phyloP scores from a whole-genome alignment of 2,329 filamentous ascomycete species.

The Arthrobotrys musiformis region DNA sequence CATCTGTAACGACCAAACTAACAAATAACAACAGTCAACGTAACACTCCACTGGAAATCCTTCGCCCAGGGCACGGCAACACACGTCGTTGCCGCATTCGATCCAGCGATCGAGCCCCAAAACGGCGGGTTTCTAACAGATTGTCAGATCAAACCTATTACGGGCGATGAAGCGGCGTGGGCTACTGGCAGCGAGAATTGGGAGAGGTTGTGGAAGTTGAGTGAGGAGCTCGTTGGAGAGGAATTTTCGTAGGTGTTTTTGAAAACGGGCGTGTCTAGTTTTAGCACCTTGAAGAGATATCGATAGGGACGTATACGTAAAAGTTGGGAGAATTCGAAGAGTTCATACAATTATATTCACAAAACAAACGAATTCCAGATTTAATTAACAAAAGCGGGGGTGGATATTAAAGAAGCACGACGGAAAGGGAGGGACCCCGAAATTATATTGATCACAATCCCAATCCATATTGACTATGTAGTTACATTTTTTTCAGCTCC shows the following conservation, averaged over 20 bases:
- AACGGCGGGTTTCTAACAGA: conserved; percentile 43
- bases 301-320: too few species aligned
- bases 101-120: conserved; percentile 62
- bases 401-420: neutral
- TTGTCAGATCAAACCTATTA: conserved; percentile 45
- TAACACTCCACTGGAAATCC: conserved; percentile 61
- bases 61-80: conserved; percentile 63
- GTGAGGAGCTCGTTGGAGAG: conserved; percentile 64
- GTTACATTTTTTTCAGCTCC: neutral
- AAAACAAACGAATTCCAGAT: too few species aligned
- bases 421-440: neutral
- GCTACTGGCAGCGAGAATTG: conserved; percentile 62
- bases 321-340: too few species aligned
- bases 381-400: too few species aligned
- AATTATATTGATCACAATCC: neutral
- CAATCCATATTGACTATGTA: neutral
- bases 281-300: too few species aligned
- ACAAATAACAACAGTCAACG: conserved; percentile 21
- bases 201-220: conserved; percentile 65
- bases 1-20: neutral
- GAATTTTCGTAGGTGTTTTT: conserved; percentile 60
- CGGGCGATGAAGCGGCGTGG: conserved; percentile 56
- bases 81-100: conserved; percentile 64
- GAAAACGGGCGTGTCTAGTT: neutral
- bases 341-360: too few species aligned